phyloP scores from a whole-genome alignment of 257 asterid species.

The Fraxinus americana region DNA sequence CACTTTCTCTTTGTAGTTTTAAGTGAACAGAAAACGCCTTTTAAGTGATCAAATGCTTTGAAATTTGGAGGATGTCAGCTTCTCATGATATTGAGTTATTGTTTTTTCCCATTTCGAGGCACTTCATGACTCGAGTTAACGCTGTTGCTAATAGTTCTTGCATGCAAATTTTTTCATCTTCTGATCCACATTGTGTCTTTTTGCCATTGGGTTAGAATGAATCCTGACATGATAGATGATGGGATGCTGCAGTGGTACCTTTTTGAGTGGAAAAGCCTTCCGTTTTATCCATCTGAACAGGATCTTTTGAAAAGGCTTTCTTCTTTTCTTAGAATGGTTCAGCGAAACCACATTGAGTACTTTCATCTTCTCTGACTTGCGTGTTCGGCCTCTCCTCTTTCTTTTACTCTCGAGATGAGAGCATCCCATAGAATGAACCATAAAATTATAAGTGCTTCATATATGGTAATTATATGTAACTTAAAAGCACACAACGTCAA shows the following conservation, averaged over 20 bases:
- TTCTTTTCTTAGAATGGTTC: not conserved
- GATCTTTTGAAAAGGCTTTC: conserved; percentile 4
- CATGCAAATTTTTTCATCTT: not conserved
- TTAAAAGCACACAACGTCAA: not conserved
- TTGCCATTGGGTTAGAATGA: not conserved
- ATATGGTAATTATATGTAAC: not conserved
- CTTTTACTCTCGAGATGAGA: not conserved
- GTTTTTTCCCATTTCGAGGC: conserved; percentile 9
- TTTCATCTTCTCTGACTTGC: not conserved
- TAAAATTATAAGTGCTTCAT: not conserved
- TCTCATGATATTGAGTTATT: conserved; percentile 9
- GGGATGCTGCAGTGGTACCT: conserved; percentile 12
- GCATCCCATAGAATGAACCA: not conserved
- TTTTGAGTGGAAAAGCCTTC: not conserved
- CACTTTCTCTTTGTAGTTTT: conserved; percentile 21
- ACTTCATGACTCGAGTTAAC: conserved; percentile 17
- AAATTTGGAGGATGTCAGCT: conserved; percentile 7
- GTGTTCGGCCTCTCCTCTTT: not conserved
- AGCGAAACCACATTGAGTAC: not conserved
- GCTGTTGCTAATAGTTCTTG: not conserved
- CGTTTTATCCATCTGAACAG: not conserved
- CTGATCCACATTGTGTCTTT: not conserved
- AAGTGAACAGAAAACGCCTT: conserved; percentile 8
- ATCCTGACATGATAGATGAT: not conserved
- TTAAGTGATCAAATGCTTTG: conserved; percentile 6